Evolutionary conservation across 2,329 filamentous ascomycete species (phyloP), one percentile per base, ranked within the genome.

Genomic region (Alternaria tenuissima): DNA sequence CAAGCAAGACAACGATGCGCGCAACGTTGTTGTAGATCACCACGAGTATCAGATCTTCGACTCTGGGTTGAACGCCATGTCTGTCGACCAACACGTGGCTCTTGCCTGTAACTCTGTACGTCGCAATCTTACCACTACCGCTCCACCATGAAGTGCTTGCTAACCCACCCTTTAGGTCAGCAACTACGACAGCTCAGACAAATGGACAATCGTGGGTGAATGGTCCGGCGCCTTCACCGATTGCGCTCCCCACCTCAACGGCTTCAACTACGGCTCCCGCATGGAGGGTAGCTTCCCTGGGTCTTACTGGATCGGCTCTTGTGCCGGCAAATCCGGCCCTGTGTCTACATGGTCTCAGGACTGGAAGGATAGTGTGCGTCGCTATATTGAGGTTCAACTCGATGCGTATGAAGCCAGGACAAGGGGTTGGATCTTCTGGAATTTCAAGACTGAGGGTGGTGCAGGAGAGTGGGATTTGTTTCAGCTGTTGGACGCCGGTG

Each of bases 41-140:
- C 89, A 91, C 69, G 87, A 90, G 74, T 91, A 91, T 74, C 85
- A 90, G 70, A 82, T 88, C 58, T 90, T 90, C 75, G 83, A 81
- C 52, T 74, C 82, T 9, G 79, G 78, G 1, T 75, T 85, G 16
- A 77, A 88, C 18, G 79, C 80, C 30, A 74, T 86, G 74, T 77
- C 79, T 14, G 81, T 82, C 6, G 80, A 81, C 61, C 72, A 85
- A 57, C 89, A 91, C 63, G 76, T 86, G 39, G 73, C 82, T 42
- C 77, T 80, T n/a, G 85, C 85, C 52, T 91, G 88, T 76, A 79
- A 79, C 54, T 82, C 85, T 63, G 82, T 81, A n/a, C 16, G 68
- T 56, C 2, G 26, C 8, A 11, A 16, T 14, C 39, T 7, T 36
- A 7, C 32, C 32, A 2, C 32, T 36, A 14, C 14, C 32, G 12